Evolutionary conservation across 805 yeast genomes (phyloP).

Genomic region (Blastobotrys mokoenaii): DNA sequence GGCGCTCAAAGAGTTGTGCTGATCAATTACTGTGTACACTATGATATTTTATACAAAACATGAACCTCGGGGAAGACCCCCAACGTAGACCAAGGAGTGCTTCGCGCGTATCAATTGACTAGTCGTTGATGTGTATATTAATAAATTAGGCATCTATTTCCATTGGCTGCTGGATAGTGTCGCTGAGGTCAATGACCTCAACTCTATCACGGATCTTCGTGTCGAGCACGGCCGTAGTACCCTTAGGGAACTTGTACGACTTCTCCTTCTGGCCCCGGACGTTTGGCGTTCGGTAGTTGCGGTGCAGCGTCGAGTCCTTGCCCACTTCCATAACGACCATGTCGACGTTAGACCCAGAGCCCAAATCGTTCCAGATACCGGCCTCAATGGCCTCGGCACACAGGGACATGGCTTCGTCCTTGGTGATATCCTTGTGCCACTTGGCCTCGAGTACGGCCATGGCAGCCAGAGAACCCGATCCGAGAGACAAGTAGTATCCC

Average conservation of each 20-base stretch:
- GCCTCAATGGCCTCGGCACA: conserved; percentile 92
- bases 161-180: conserved; percentile 34
- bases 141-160: conserved; percentile 35
- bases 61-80: no score
- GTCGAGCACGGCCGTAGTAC: conserved; percentile 83
- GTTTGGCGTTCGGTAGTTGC: conserved; percentile 90
- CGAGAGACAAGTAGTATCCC: conserved; percentile 85
- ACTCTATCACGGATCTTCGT: conserved; percentile 57
- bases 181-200: conserved; percentile 53
- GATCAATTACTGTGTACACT: no score
- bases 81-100: no score
- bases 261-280: conserved; percentile 73
- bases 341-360: conserved; percentile 97
- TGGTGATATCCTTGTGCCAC: conserved; percentile 71
- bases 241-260: conserved; percentile 79
- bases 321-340: conserved; percentile 94
- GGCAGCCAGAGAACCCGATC: conserved; percentile 97
- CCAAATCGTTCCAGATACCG: conserved; percentile 98
- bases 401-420: conserved; percentile 83
- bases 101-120: neutral
- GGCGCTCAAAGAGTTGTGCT: conserved; percentile 33
- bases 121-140: neutral
- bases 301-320: conserved; percentile 59
- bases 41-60: no score
- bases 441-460: conserved; percentile 92